Base-by-base conservation (phyloP, 148 eudicot species). In the Diospyros lotus region DNA sequence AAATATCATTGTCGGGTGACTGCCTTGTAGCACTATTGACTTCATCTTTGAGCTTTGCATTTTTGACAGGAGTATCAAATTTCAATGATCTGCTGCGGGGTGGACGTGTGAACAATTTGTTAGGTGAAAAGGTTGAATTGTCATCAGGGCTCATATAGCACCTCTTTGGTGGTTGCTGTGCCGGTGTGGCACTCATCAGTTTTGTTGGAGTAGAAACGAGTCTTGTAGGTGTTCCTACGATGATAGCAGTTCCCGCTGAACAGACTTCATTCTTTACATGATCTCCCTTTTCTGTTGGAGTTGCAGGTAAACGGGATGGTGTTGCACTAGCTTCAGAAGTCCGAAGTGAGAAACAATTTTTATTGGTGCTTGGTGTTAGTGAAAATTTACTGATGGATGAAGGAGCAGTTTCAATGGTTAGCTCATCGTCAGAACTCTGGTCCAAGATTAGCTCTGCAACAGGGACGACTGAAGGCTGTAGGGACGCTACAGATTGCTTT, bases 111-210 rank as follows among this genome's bases (percentile, higher is more conserved):
- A 75, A 77, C 0, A 72, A 77, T 79, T 86, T 90, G 72, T 45
- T 80, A 48, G 89, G 85, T 5, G 87, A 67, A 61, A 41, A 77
- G 46, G 7, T 71, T 38, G 80, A 46, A 41, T 78, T 78, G 61
- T 78, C 86, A 74, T 90, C 87, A 50, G 93, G 93, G 73, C 85
- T 90, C 87, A 83, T 81, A 68, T 50, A 80, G 68, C 83, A 56
- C 70, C 97, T 86, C 71, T 90, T 90, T 38, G 86, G 85, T 15
- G 89, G 74, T 63, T 68, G 80, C 18, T 73, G 28, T 9, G 81
- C 74, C 62, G 96, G 98, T 39, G 98, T 94, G 69, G 87, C 75
- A 73, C 82, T 84, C 90, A 86, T 87, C 66, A 82, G 74, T 64
- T 82, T 84, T 53, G 81, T 84, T 18, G 95, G 89, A 18, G 95